Evolutionary conservation across 495 filamentous ascomycete genomes (phyloP), one percentile per base, ranked within the genome.

Genomic region (Terfezia claveryi): DNA sequence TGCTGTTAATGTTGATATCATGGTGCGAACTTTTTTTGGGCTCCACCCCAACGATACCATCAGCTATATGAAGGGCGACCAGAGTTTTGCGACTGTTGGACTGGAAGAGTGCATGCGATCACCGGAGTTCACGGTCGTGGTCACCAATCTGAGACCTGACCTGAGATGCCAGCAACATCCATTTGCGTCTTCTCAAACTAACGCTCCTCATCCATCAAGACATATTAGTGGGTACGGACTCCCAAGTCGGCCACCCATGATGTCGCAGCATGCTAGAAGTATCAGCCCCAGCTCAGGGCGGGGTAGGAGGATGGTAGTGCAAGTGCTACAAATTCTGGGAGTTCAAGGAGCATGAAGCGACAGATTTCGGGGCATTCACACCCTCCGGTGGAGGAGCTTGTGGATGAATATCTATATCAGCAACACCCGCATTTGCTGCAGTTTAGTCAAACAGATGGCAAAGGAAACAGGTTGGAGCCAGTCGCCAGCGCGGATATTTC

Each of bases 291-390:
- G 78, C 49, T 61, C 70, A 59, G 77, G 76, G 23, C 75, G 82
- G 55, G 84, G 82, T 23, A 78, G 82, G 54, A 84, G 87, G 49
- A 93, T 68, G 74, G 76, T 41, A 92, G 87, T 56, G 80, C 78
- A 20, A 75, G 69, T 56, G 74, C 4, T 8, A 46, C 41, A 14
- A n/a, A 10, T 23, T 55, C 56, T 36, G 62, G 63, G 17, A 62
- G 59, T 38, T 50, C 54, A 37, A 65, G 59, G 46, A 51, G 14
- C 44, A 38, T 65, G 38, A 65, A 65, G 56, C 63, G 63, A 44
- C 52, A 46, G 41, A 14, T 20, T 46, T 46, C 60, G 10, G 59
- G 56, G 49, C 51, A 57, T 12, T 52, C 57, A 41, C 55, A 64
- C 9, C 56, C 58, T 53, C 53, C 54, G 38, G 62, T 60, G 14